A percentile compares a stretch with the other conserved stretches of the same genome.
These are phyloP conservation scores for Colletotrichum sp. DNA, from an alignment of 2,329 filamentous ascomycete species.

Conservation along the genomic window DNA sequence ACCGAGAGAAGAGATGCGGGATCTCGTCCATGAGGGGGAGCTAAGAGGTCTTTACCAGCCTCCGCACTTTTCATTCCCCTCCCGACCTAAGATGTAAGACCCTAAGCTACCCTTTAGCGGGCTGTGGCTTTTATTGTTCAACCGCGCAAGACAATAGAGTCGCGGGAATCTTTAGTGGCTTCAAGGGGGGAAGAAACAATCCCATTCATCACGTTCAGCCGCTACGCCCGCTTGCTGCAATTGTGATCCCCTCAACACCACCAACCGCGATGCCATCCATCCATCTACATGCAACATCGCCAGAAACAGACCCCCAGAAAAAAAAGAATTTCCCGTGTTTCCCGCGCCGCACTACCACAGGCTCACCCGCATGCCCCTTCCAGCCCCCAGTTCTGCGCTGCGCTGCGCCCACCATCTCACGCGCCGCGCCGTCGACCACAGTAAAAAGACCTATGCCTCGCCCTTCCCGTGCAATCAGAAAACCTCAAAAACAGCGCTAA, in stretches of 20 bases:
- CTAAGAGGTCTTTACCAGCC: neutral
- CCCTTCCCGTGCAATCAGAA: neutral
- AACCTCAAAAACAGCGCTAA: neutral
- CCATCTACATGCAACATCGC: neutral
- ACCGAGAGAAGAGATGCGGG: neutral
- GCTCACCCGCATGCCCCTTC: neutral
- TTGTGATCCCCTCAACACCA: neutral
- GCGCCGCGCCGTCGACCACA: neutral
- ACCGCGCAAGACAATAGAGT: neutral
- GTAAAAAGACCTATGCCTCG: neutral
- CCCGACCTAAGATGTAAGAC: neutral
- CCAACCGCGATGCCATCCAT: neutral
- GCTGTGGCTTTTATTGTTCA: neutral
- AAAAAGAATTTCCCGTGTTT: neutral
- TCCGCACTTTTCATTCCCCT: neutral
- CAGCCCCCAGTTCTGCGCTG: neutral
- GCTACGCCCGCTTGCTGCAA: neutral
- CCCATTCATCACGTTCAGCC: neutral
- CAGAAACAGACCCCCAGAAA: neutral
- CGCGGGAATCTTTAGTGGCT: neutral
- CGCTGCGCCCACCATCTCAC: neutral
- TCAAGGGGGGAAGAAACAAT: neutral
- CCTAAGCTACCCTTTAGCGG: neutral
- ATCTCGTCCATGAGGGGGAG: neutral
- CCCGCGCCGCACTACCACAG: neutral